phyloP scores from a whole-genome alignment of 495 filamentous ascomycete genomes.

The Jackrogersella minutella region DNA sequence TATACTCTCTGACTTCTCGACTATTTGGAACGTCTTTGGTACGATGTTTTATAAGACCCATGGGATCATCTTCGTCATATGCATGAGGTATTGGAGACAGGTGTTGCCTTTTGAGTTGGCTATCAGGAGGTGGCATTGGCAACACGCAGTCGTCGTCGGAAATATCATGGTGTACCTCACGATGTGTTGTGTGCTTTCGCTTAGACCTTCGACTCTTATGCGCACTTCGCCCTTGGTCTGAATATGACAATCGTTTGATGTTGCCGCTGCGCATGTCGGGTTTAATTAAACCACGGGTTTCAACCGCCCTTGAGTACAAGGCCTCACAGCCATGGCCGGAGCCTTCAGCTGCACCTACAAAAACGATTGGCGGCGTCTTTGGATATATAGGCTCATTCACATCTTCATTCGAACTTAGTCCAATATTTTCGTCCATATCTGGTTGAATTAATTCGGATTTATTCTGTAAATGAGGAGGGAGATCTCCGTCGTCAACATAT shows the following conservation, averaged over 20 bases:
- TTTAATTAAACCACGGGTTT: constrained; percentile 27
- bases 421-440: background rate
- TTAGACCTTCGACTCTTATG: constrained; percentile 10
- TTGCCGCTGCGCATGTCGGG: constrained; percentile 36
- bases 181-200: constrained; percentile 4
- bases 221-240: background rate
- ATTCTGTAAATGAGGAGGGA: background rate
- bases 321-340: background rate
- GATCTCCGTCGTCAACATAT: constrained; percentile 15
- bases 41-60: constrained; percentile 32
- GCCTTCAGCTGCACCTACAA: constrained; percentile 1
- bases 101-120: constrained; percentile 29
- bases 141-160: constrained; percentile 31
- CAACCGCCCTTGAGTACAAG: constrained; percentile 24
- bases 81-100: constrained; percentile 22
- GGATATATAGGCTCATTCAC: constrained; percentile 36
- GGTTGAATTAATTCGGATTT: background rate
- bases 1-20: constrained; percentile 49
- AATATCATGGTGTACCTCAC: constrained; percentile 25
- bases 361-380: constrained; percentile 12
- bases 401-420: constrained; percentile 26
- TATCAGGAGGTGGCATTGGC: constrained; percentile 37
- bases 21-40: constrained; percentile 42
- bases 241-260: constrained; percentile 15
- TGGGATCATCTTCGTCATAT: constrained; percentile 43